Base-by-base conservation (phyloP, 139 green algal genomes). In the Spirogloea muscicola region DNA sequence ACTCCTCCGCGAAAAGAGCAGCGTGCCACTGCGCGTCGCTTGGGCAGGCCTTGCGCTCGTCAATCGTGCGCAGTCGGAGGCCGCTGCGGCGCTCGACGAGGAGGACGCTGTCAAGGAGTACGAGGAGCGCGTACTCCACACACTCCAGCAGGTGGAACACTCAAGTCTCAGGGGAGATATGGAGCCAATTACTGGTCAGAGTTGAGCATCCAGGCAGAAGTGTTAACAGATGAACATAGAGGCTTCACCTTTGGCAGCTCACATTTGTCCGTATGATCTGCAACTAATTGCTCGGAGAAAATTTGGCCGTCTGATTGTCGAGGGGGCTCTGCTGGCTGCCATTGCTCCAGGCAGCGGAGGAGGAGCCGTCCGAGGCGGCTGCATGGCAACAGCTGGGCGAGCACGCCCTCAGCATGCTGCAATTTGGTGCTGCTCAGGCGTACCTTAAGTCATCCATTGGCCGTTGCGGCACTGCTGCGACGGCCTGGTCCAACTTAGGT, bases 401-500 rank as follows among this genome's bases (percentile, higher is more conserved):
- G 10, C 10, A 55, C 13, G 18, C 27, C 6, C 59, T 68, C 18
- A 33, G 5, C 33, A 29, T 38, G 13, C 59, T 41, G 9, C 10
- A 58, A 7, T 7, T 68, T 34, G 10, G 13, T 21, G 7, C 13
- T 10, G 59, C 59, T 5, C 59, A 42, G 5, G n/a, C 43, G 10
- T 68, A 68, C 6, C 27, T 68, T 4, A 68, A 34, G 48, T 4
- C 59, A 4, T 29, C 59, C 25, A 33, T 38, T 5, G 18, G 43
- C n/a, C 41, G 59, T 6, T 27, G 59, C 3, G 33, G 37, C 18
- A 27, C 13, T 25, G 43, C 37, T n/a, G 18, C 37, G 29, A 36
- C 37, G 4, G 59, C 37, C 10, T 68, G 59, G 59, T 68, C 59
- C 59, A 68, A 68, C 27, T 36, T 68, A 5, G 59, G 59, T 68